These are phyloP conservation scores for Colletotrichum endophyticum DNA, from an alignment of 2,329 filamentous ascomycete species.

Conservation along the genomic window DNA sequence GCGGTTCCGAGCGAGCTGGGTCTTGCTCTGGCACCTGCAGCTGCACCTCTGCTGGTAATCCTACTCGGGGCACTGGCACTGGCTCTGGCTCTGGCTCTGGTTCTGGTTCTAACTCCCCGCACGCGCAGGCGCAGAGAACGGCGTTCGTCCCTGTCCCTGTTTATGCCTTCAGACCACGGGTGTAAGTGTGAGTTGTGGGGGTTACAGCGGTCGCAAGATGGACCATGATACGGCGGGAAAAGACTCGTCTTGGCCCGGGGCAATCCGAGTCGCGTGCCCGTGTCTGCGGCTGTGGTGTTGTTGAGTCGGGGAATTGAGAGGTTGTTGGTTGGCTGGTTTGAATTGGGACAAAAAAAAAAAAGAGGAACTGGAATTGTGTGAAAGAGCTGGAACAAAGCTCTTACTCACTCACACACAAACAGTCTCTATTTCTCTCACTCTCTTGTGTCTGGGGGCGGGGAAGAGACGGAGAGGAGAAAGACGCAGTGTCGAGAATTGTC, in stretches of 20 bases:
- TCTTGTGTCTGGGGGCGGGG: neutral
- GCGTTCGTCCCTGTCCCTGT: slow-evolving; percentile 17
- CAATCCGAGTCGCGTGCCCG: slow-evolving; percentile 1
- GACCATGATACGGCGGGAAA: neutral
- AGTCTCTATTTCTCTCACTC: neutral
- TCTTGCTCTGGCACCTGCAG: neutral
- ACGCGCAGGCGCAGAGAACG: slow-evolving; percentile 13
- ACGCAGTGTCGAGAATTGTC: slow-evolving; percentile 7
- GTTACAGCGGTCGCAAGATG: slow-evolving; percentile 4
- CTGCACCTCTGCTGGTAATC: neutral
- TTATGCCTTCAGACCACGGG: slow-evolving; percentile 13
- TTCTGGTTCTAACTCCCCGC: neutral
- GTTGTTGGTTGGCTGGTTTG: neutral
- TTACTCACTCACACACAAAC: neutral
- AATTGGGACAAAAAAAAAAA: neutral
- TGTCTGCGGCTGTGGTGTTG: neutral
- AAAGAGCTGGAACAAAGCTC: neutral
- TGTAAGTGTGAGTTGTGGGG: slow-evolving; percentile 15
- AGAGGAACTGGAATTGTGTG: neutral
- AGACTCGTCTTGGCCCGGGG: neutral
- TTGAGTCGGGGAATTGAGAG: neutral
- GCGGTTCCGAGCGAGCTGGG: slow-evolving; percentile 5
- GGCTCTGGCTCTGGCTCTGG: neutral
- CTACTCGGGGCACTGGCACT: neutral
- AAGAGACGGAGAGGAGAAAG: neutral